Percentiles rank a stretch among this genome's conserved stretches.
Evolutionary conservation across 108 stramenopile genomes (phyloP).

Genomic region (Parmales sp.): DNA sequence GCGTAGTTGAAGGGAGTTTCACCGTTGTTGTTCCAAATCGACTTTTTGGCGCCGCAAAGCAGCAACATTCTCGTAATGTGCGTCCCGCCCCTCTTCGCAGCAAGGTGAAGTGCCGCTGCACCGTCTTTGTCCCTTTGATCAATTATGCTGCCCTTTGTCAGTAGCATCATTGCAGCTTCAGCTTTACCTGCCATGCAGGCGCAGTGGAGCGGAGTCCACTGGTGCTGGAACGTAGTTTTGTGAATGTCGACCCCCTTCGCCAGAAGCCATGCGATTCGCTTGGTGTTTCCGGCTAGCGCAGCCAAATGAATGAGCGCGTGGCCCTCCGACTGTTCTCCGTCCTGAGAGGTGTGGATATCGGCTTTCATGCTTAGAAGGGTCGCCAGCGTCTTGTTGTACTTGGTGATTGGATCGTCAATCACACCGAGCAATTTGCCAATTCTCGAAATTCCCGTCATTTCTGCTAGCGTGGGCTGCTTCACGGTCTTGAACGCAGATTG

Average conservation of each 20-base stretch:
- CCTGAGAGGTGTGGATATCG: not conserved
- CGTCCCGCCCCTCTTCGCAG: not conserved
- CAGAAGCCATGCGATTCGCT: not conserved
- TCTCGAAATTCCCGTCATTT: not conserved
- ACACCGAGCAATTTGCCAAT: too few species aligned
- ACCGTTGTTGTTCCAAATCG: not conserved
- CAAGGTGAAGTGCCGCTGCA: not conserved
- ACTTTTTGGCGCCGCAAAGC: slow-evolving; percentile 2
- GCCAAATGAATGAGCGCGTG: not conserved
- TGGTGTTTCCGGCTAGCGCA: not conserved
- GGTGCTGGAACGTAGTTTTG: not conserved
- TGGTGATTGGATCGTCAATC: not conserved
- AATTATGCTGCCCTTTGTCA: not conserved
- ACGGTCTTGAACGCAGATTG: too few species aligned
- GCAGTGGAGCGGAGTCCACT: not conserved
- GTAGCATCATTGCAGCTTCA: not conserved
- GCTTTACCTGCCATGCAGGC: not conserved
- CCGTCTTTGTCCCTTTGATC: not conserved
- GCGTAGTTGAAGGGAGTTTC: slow-evolving; percentile 7
- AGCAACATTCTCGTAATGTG: not conserved
- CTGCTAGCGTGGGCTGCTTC: too few species aligned
- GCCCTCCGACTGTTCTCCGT: not conserved
- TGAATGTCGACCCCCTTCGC: not conserved
- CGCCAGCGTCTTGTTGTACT: slow-evolving; percentile 10
- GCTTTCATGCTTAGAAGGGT: not conserved